Evolutionary conservation across 345 rosid genomes (phyloP).

Genomic region (Rhizophora apiculata): DNA sequence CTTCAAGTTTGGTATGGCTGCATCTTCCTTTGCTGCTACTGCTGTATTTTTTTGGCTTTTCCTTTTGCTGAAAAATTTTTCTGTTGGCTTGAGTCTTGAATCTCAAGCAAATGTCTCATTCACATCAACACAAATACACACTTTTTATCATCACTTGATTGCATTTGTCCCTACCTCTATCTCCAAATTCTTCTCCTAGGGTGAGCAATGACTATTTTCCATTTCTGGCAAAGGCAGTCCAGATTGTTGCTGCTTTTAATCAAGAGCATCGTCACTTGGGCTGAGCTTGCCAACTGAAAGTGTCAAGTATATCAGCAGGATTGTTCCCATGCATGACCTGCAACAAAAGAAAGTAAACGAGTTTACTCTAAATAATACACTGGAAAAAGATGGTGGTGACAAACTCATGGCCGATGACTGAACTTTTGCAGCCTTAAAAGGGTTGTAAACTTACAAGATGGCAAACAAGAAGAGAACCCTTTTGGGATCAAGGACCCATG

Average conservation of each 20-base stretch:
- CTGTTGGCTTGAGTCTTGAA: too few relatives aligned
- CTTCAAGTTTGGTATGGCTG: too few relatives aligned
- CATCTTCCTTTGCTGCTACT: too few relatives aligned
- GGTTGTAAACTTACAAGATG: conserved; percentile 54
- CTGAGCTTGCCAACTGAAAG: conserved; percentile 48
- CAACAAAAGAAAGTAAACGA: conserved; percentile 5
- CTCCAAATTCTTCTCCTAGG: conserved; percentile 16
- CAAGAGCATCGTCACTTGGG: conserved; percentile 35
- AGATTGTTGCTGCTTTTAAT: conserved; percentile 25
- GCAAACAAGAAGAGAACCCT: conserved; percentile 85
- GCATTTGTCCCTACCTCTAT: conserved; percentile 11
- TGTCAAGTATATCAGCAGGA: conserved; percentile 85
- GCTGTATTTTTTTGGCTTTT: too few relatives aligned
- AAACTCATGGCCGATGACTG: neutral
- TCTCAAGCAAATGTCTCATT: too few relatives aligned
- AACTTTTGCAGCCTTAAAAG: neutral
- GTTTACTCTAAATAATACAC: neutral
- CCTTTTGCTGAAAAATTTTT: too few relatives aligned
- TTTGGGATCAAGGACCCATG: conserved; percentile 79
- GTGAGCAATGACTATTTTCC: conserved; percentile 13
- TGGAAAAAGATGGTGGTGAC: neutral
- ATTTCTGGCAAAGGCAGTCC: conserved; percentile 10
- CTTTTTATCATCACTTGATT: conserved; percentile 3
- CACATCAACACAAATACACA: neutral
- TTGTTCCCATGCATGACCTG: conserved; percentile 95